Percentiles rank a stretch among this genome's conserved stretches.
These are phyloP conservation scores for Actinidia arguta DNA, from an alignment of 179 eudicot genomes.

Conservation along the genomic window DNA sequence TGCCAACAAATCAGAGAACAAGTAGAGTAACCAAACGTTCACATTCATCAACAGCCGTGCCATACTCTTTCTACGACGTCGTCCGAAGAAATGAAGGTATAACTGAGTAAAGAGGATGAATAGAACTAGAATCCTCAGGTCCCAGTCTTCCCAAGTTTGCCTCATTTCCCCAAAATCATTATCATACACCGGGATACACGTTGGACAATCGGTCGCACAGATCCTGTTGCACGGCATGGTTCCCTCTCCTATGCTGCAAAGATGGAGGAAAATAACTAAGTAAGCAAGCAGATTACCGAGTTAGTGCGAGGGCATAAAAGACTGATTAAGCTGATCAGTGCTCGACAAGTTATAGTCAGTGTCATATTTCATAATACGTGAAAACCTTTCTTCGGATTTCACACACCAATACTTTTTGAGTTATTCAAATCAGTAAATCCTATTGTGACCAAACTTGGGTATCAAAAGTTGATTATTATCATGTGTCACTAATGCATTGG, in stretches of 20 bases:
- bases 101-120: slow-evolving; percentile 11
- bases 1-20: slow-evolving; percentile 16
- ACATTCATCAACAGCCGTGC: not conserved
- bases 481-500: too few species aligned
- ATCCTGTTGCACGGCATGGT: not conserved
- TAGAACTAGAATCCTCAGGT: not conserved
- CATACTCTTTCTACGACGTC: not conserved
- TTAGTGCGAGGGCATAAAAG: too few species aligned
- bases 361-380: too few species aligned
- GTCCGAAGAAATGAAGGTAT: slow-evolving; percentile 10
- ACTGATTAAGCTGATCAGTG: too few species aligned
- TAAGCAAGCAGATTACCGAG: too few species aligned
- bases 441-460: too few species aligned
- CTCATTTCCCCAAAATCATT: not conserved
- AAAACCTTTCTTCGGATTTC: too few species aligned
- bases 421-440: too few species aligned
- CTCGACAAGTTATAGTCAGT: too few species aligned
- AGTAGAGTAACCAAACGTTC: not conserved
- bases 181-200: not conserved
- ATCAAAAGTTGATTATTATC: too few species aligned
- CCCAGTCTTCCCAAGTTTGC: slow-evolving; percentile 19
- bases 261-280: not conserved
- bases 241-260: slow-evolving; percentile 12
- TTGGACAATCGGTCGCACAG: not conserved
- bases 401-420: too few species aligned